phyloP scores from a whole-genome alignment of 305 asterid species.

The Rubia balearica region DNA sequence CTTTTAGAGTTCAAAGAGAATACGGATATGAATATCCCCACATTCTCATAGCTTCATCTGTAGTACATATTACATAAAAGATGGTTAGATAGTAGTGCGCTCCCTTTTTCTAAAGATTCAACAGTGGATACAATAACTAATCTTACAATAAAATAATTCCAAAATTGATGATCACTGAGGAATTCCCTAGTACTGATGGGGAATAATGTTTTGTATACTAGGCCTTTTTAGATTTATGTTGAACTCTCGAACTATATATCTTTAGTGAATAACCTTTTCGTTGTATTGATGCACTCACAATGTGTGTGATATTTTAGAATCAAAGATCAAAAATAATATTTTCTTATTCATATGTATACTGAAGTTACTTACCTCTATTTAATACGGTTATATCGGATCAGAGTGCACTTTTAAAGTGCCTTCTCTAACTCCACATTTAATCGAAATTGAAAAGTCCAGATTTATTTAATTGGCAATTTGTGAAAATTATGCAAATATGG shows the following conservation, averaged over 20 bases:
- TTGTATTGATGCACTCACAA: not conserved
- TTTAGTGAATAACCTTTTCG: not conserved
- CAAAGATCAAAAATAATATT: too few relatives aligned
- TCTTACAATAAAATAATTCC: not conserved
- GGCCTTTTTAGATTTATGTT: not conserved
- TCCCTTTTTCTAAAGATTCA: not conserved
- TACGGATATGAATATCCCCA: not conserved
- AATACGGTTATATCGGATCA: too few relatives aligned
- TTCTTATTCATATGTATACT: too few relatives aligned
- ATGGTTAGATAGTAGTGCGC: not conserved
- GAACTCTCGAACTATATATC: not conserved
- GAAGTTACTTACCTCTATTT: too few relatives aligned
- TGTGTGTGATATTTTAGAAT: too few relatives aligned
- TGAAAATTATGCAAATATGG: too few relatives aligned
- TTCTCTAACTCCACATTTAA: too few relatives aligned
- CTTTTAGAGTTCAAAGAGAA: slow-evolving; percentile 1
- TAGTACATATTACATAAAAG: not conserved
- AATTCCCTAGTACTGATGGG: not conserved
- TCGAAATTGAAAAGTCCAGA: too few relatives aligned
- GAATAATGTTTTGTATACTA: not conserved
- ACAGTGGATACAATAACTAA: not conserved
- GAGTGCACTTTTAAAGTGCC: too few relatives aligned
- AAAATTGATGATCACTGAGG: not conserved
- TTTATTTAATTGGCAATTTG: too few relatives aligned
- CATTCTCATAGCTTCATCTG: not conserved